Conservation (phyloP, 192 early-diverging fungal genomes). For the Backusella tarrabulga region DNA sequence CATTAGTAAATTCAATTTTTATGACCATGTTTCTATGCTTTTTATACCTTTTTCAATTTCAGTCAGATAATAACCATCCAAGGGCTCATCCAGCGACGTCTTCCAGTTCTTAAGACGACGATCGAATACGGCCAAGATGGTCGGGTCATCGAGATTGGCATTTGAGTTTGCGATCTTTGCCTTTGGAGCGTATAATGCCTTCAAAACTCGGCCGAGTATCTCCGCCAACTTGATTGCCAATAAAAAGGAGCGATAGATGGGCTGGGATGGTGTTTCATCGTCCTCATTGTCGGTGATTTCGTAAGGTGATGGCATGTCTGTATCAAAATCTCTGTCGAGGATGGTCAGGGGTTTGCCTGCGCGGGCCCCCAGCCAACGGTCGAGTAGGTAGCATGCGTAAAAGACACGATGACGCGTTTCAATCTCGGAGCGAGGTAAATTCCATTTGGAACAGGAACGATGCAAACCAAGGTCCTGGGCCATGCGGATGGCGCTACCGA, state of each 20-base stretch:
- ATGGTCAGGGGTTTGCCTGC: conserved; percentile 52
- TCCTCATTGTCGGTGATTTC: conserved; percentile 14
- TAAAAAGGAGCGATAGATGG: conserved; percentile 39
- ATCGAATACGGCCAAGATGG: conserved; percentile 42
- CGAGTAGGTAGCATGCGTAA: conserved; percentile 32
- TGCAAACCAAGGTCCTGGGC: conserved; percentile 59
- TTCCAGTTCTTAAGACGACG: conserved; percentile 27
- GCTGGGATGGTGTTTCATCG: neutral
- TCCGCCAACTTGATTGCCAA: conserved; percentile 48
- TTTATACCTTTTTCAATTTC: conserved; percentile 19
- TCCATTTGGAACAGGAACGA: conserved; percentile 51
- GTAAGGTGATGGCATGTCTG: conserved; percentile 27
- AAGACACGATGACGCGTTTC: conserved; percentile 42
- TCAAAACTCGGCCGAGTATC: conserved; percentile 49
- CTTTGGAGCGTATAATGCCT: conserved; percentile 47
- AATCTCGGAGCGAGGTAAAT: conserved; percentile 45
- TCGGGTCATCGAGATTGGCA: conserved; percentile 41
- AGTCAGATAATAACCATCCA: conserved; percentile 19
- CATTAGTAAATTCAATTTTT: neutral
- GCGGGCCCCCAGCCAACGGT: conserved; percentile 41
- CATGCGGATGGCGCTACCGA: conserved; percentile 52
- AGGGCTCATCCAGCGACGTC: conserved; percentile 13
- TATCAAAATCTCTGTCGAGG: conserved; percentile 38
- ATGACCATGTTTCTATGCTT: neutral
- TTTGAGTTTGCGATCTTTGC: conserved; percentile 42